Conservation (phyloP, 2,329 filamentous ascomycete genomes). For the Huntiella abstrusa region DNA sequence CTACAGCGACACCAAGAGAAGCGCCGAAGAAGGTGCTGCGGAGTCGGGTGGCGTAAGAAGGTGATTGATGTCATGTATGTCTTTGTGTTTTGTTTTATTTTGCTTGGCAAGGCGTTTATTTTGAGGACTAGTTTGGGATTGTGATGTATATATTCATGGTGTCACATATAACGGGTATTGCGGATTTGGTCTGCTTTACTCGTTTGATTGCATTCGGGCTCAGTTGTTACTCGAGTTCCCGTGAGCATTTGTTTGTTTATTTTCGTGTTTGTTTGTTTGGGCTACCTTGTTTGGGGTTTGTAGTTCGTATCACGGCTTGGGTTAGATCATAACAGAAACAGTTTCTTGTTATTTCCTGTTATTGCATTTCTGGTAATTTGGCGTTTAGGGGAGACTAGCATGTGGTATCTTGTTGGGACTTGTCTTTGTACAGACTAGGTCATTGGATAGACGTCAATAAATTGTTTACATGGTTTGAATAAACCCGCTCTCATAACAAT, state of each 20-base stretch:
- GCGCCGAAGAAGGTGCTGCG: slow-evolving; percentile 35
- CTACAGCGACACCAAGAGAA: slow-evolving; percentile 27
- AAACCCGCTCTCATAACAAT: too few relatives aligned
- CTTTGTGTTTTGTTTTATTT: neutral
- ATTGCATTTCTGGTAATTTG: neutral
- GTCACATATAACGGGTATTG: neutral
- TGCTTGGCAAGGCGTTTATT: neutral
- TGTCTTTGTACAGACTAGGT: neutral
- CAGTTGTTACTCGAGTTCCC: neutral
- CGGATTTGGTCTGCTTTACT: neutral
- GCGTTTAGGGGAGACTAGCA: neutral
- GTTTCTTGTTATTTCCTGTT: neutral
- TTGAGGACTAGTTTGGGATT: neutral
- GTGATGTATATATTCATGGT: neutral
- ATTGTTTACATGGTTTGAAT: too few relatives aligned
- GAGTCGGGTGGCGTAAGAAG: slow-evolving; percentile 23
- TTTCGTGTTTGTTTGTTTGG: neutral
- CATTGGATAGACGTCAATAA: too few relatives aligned
- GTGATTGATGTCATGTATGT: neutral
- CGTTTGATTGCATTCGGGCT: neutral
- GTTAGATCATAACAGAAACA: slow-evolving; percentile 1
- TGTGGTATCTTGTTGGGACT: neutral
- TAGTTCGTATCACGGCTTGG: neutral
- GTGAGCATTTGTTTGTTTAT: neutral
- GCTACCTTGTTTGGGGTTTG: neutral